Percentiles rank a stretch among this genome's conserved stretches.
Evolutionary conservation across 371 early-diverging fungal genomes (phyloP).

Genomic region (Thermomucor indicae-seudaticae): DNA sequence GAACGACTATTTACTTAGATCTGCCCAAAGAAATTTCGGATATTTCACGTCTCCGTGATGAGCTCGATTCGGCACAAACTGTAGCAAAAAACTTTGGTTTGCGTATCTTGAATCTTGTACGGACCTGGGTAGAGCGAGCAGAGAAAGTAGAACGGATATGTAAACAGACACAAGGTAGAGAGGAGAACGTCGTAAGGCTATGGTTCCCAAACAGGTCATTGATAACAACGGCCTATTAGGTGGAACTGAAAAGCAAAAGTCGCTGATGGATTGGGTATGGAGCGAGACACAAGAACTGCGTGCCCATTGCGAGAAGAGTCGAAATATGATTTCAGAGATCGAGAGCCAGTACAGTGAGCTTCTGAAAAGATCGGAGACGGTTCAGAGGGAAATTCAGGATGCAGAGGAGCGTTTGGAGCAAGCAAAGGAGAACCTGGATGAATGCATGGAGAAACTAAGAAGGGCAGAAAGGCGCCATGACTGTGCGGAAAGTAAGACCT

Average conservation of each 20-base stretch:
- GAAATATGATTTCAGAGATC: conserved; percentile 15
- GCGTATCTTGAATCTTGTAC: conserved; percentile 1
- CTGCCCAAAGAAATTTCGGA: conserved; percentile 1
- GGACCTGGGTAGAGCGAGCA: neutral
- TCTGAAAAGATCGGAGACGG: conserved; percentile 9
- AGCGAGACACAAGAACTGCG: conserved; percentile 22
- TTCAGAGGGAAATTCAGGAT: conserved; percentile 5
- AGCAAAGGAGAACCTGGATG: conserved; percentile 20
- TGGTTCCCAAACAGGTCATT: neutral
- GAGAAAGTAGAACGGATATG: neutral
- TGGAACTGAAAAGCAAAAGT: neutral
- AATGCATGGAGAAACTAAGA: conserved; percentile 13
- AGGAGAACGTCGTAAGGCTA: neutral
- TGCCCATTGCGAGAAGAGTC: conserved; percentile 17
- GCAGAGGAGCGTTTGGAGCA: conserved; percentile 13
- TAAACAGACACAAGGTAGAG: conserved; percentile 4
- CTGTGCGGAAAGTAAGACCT: conserved; percentile 26
- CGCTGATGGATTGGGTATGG: conserved; percentile 22
- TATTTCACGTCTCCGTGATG: neutral
- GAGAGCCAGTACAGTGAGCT: conserved; percentile 9
- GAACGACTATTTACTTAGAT: neutral
- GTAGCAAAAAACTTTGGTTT: neutral
- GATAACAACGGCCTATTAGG: neutral
- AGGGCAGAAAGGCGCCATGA: conserved; percentile 29
- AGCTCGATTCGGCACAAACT: neutral